Evolutionary conservation across 2,329 filamentous ascomycete species (phyloP), one percentile per base, ranked within the genome.

Genomic region (Cryphonectria naterciae): DNA sequence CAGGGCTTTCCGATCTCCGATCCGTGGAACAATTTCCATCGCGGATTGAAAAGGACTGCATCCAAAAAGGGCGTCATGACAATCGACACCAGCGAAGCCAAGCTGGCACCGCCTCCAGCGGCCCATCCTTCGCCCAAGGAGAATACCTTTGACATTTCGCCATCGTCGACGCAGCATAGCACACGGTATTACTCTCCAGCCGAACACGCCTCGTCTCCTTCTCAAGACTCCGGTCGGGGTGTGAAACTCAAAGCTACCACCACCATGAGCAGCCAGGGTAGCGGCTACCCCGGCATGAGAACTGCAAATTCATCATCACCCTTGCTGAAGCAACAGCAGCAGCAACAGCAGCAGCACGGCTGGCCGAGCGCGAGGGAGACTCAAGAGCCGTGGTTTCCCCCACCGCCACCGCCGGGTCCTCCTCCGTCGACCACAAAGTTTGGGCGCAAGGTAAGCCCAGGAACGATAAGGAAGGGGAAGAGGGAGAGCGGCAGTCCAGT

Each of bases 401-500:
- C 72, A 32, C 72, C 72, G 35, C 71, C 75, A 7, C 71, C 70
- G 7, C 64, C 74, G 2, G 76, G 73, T 61, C 69, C 66, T n/a
- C 63, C 69, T 1, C 37, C 66, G 15, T 66, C 68, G 61, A 46
- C 43, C 19, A 65, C 37, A n/a, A 72, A 22, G 13, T 64, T 49
- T 22, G 49, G 22, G 11, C 68, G 68, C 10, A 72, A 70, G 54
- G 56, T 49, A 8, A 63, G 63, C 43, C n/a, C 41, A 32, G 56
- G 68, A 5, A 28, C 58, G 2, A 49, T 15, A 39, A 73, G 25
- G 61, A 73, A 65, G 62, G 52, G 8, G 25, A 73, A 69, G 28
- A 75, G 70, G 65, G 73, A 74, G 32, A 60, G 76, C 68, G 74
- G 79, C 71, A 75, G 78, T 72, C 82, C 82, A 0, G 78, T 80